These are phyloP conservation scores for Sarocladiaceae sp. DNA, from an alignment of 2,329 filamentous ascomycete species.

Conservation along the genomic window DNA sequence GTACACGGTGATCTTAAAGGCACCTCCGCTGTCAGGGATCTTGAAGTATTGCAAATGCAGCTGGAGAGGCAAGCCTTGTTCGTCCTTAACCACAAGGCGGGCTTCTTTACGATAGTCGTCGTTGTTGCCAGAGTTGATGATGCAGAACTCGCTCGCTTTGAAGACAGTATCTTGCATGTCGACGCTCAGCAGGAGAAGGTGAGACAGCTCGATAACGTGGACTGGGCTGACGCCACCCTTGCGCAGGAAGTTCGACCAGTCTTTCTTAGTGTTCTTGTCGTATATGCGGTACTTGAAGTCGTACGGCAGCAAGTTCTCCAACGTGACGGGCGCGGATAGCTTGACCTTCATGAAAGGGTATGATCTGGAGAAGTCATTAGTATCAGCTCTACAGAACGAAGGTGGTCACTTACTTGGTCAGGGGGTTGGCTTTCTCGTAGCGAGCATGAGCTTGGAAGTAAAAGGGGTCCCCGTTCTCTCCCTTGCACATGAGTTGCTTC, in stretches of 20 bases:
- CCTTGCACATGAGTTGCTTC: conserved; percentile 81
- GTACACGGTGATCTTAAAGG: conserved; percentile 93
- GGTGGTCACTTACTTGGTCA: conserved; percentile 56
- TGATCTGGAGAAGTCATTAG: conserved; percentile 41
- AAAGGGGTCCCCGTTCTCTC: conserved; percentile 84
- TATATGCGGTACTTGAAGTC: conserved; percentile 99
- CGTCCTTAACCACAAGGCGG: conserved; percentile 76
- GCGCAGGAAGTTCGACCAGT: conserved; percentile 97
- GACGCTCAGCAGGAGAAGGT: conserved; percentile 85
- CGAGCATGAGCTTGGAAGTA: conserved; percentile 94
- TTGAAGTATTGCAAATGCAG: conserved; percentile 87
- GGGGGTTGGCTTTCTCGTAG: conserved; percentile 78
- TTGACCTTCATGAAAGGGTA: conserved; percentile 96
- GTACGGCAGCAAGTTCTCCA: conserved; percentile 92
- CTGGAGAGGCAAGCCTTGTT: conserved; percentile 71
- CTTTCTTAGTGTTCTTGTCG: conserved; percentile 96
- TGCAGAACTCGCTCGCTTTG: conserved; percentile 92
- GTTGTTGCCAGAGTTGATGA: conserved; percentile 86
- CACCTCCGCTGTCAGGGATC: conserved; percentile 87
- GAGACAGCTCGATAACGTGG: conserved; percentile 93
- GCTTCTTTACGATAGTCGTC: conserved; percentile 87
- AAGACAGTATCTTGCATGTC: conserved; percentile 96
- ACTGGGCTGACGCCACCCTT: conserved; percentile 97
- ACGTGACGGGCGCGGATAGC: conserved; percentile 84
- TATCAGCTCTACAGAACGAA: background rate